Base-by-base conservation (phyloP, 257 asterid species). In the Craterostigma plantagineum region DNA sequence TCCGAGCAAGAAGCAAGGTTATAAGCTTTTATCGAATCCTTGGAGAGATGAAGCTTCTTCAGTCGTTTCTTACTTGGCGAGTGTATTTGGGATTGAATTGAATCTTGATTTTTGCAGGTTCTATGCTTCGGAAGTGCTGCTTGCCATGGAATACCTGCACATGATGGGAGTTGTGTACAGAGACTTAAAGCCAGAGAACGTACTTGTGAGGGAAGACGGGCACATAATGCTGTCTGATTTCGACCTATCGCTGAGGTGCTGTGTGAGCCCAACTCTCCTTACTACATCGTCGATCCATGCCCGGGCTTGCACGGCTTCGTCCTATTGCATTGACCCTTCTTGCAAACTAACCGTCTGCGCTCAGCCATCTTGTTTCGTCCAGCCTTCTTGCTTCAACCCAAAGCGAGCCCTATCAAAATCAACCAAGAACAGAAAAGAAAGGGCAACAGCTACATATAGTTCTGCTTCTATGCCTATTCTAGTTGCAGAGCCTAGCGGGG, bases 1-100 rank as follows among this genome's bases (percentile, higher is more conserved):
- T 18, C 49, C 18, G 49, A 44, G 18, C 49, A 16, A 12, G 49
- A 16, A 44, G 49, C 49, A 16, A 44, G 49, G 49, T 44, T 14
- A 7, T 39, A 10, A 1, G 15, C n/a, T n/a, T n/a, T n/a, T n/a
- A n/a, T 7, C 43, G n/a, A 39, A 9, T 10, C 15, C 43, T 39
- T 12, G 1, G n/a, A n/a, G n/a, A n/a, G n/a, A n/a, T n/a, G 9
- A 39, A 39, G 43, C n/a, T n/a, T n/a, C n/a, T n/a, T n/a, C n/a
- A n/a, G n/a, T n/a, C n/a, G n/a, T n/a, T n/a, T n/a, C n/a, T n/a
- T n/a, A n/a, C n/a, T n/a, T n/a, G n/a, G n/a, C n/a, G n/a, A n/a
- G n/a, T n/a, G n/a, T n/a, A n/a, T n/a, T n/a, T n/a, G n/a, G n/a
- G n/a, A n/a, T n/a, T n/a, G n/a, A n/a, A 4, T 10, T 14, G 18